A percentile compares a stretch with the other conserved stretches of the same genome.
phyloP scores from a whole-genome alignment of 805 yeast species.

The Starmerella khaoyaiensis region DNA sequence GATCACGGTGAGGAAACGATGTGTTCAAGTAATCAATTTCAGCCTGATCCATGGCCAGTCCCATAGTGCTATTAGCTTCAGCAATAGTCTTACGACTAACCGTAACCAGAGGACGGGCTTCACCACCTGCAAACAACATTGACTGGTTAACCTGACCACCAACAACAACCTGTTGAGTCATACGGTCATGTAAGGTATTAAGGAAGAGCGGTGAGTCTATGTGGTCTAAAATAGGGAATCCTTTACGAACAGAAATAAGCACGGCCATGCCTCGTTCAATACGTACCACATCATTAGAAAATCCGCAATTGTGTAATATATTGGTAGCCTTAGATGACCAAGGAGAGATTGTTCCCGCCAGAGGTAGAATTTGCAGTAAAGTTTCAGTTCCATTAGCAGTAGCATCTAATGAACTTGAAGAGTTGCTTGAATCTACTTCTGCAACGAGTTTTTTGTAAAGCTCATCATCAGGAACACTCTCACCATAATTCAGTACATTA shows the following conservation, averaged over 20 bases:
- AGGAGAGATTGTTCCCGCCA: slow-evolving; percentile 94
- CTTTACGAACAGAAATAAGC: slow-evolving; percentile 55
- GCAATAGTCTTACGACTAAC: slow-evolving; percentile 39
- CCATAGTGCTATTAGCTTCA: slow-evolving; percentile 69
- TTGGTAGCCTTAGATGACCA: slow-evolving; percentile 99
- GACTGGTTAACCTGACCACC: slow-evolving; percentile 38
- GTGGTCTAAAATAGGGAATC: slow-evolving; percentile 50
- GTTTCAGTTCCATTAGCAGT: slow-evolving; percentile 24
- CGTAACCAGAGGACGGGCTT: slow-evolving; percentile 69
- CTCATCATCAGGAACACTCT: slow-evolving; percentile 45
- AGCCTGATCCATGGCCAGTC: slow-evolving; percentile 87
- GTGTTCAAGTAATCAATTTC: slow-evolving; percentile 78
- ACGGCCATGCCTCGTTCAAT: slow-evolving; percentile 85
- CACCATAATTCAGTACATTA: slow-evolving; percentile 61
- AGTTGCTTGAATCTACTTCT: slow-evolving; percentile 22
- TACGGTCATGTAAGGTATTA: slow-evolving; percentile 73
- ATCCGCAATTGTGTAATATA: slow-evolving; percentile 78
- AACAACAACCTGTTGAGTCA: slow-evolving; percentile 60
- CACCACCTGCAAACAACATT: slow-evolving; percentile 54
- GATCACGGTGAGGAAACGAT: slow-evolving; percentile 80
- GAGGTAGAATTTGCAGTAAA: slow-evolving; percentile 68
- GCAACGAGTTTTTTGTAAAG: slow-evolving; percentile 33
- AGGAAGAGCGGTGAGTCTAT: slow-evolving; percentile 45
- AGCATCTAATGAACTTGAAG: too few relatives aligned
- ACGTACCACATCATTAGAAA: slow-evolving; percentile 55